Percentiles rank a stretch among this genome's conserved stretches.
phyloP scores from a whole-genome alignment of 768 basidiomycete species.

The Fomitopsis serialis region DNA sequence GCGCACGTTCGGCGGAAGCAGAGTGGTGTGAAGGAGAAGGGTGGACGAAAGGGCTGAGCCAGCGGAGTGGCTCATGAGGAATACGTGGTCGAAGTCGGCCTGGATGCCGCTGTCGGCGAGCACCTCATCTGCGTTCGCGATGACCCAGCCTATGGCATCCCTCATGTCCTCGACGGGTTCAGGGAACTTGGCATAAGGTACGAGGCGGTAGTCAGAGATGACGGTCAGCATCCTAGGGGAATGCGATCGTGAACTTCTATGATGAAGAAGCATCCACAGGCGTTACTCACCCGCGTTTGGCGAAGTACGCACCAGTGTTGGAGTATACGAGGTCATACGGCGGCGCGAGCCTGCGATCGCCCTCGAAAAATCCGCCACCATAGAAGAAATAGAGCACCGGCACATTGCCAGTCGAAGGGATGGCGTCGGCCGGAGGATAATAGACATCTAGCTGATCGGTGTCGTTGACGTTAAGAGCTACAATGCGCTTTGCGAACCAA shows the following conservation, averaged over 20 bases:
- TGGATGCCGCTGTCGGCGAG: slow-evolving; percentile 12
- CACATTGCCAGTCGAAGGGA: slow-evolving; percentile 19
- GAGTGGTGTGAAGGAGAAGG: slow-evolving; percentile 31
- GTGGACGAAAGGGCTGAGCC: slow-evolving; percentile 49
- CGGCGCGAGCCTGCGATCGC: slow-evolving; percentile 41
- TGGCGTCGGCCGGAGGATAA: slow-evolving; percentile 34
- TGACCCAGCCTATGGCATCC: slow-evolving; percentile 47
- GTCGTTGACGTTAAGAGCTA: background rate
- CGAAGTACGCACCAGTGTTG: slow-evolving; percentile 59
- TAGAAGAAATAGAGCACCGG: slow-evolving; percentile 62
- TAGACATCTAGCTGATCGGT: slow-evolving; percentile 51
- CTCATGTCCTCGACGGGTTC: slow-evolving; percentile 50
- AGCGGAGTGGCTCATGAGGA: slow-evolving; percentile 58
- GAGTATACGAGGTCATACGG: slow-evolving; percentile 48
- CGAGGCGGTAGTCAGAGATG: slow-evolving; percentile 65
- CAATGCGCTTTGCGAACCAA: background rate
- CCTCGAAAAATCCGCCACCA: slow-evolving; percentile 57
- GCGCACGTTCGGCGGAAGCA: slow-evolving; percentile 16
- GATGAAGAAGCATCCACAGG: too few relatives aligned
- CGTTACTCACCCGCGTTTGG: slow-evolving; percentile 36
- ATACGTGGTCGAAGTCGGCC: slow-evolving; percentile 37
- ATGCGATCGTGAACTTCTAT: too few relatives aligned
- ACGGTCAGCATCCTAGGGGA: slow-evolving; percentile 40
- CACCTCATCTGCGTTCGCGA: slow-evolving; percentile 26
- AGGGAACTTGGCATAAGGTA: slow-evolving; percentile 53